Base-by-base conservation (phyloP, 495 filamentous ascomycete species). In the Daldinia loculata region DNA sequence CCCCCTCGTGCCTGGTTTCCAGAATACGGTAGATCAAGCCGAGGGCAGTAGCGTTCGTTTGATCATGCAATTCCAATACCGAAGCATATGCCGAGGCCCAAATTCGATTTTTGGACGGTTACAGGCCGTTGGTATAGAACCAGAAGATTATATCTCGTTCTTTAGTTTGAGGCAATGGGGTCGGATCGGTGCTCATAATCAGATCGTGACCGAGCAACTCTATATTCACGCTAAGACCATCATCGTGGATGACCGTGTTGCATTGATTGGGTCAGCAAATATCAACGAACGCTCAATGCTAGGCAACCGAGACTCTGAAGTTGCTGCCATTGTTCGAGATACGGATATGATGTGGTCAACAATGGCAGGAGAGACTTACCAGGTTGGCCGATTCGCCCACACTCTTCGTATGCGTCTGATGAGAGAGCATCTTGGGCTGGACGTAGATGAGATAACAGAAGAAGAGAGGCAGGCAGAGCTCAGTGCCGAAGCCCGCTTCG, bases 151-250 rank as follows among this genome's bases (percentile, higher is more conserved):
- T 72, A 97, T 99, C 56, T 88, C 92, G 63, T 99, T 99, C 83
- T 98, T 92, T 81, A 93, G 93, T 72, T 83, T 99, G 61, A 87
- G 95, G 53, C 86, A 92, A 32, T 99, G 96, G 96, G 96, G 95
- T 29, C 93, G 90, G 79, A 93, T 99, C 67, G 93, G 94, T 17
- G 90, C 92, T 17, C 85, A 90, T 43, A 89, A 93, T 64, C 87
- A 88, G 56, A 79, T 99, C 34, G 92, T 95, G 14, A 98, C 95
- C 12, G 95, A 99, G 77, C 95, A 98, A 80, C 86, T 99, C 3
- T 99, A 99, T 72, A 98, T 99, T 52, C 95, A 99, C 71, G 95
- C 95, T 51, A 99, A 99, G 76, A 93, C 90, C 71, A 98, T 98
- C 88, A 86, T 99, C 63, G 95, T 97, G 4, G 95, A 99, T 78